Evolutionary conservation across 371 early-diverging fungal species (phyloP).

Genomic region (Syncephalis plumigaleata): DNA sequence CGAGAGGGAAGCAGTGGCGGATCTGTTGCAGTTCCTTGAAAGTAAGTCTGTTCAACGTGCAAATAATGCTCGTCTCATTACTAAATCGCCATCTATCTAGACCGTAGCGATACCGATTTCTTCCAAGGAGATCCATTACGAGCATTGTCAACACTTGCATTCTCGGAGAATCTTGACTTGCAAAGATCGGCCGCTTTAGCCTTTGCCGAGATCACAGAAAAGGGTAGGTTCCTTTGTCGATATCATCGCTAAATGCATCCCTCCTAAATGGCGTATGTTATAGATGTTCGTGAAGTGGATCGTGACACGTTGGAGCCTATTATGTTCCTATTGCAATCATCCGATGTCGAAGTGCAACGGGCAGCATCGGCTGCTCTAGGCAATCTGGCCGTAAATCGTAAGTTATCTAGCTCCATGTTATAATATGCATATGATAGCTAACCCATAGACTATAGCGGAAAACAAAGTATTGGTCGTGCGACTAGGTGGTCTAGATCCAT

Average conservation of each 20-base stretch:
- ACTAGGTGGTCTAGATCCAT: slow-evolving; percentile 70
- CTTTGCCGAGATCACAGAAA: slow-evolving; percentile 85
- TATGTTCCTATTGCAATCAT: slow-evolving; percentile 61
- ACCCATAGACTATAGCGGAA: slow-evolving; percentile 32
- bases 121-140: slow-evolving; percentile 74
- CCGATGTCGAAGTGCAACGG: slow-evolving; percentile 76
- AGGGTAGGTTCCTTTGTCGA: slow-evolving; percentile 19
- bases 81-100: slow-evolving; percentile 15
- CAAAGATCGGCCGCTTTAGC: slow-evolving; percentile 81
- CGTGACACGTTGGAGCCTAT: slow-evolving; percentile 69
- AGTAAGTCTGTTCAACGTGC: slow-evolving; percentile 25
- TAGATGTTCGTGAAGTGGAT: slow-evolving; percentile 64
- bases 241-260: slow-evolving; percentile 1
- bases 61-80: not conserved
- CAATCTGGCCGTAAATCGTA: slow-evolving; percentile 75
- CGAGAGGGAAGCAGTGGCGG: slow-evolving; percentile 72
- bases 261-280: slow-evolving; percentile 1
- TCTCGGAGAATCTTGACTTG: slow-evolving; percentile 69
- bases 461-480: slow-evolving; percentile 76
- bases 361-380: slow-evolving; percentile 81
- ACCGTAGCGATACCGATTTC: slow-evolving; percentile 60
- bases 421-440: not conserved
- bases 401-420: slow-evolving; percentile 7
- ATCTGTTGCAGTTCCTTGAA: slow-evolving; percentile 63
- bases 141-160: slow-evolving; percentile 66